Evolutionary conservation across 2,329 filamentous ascomycete species (phyloP).

Genomic region (Pseudogymnoascus verrucosus): DNA sequence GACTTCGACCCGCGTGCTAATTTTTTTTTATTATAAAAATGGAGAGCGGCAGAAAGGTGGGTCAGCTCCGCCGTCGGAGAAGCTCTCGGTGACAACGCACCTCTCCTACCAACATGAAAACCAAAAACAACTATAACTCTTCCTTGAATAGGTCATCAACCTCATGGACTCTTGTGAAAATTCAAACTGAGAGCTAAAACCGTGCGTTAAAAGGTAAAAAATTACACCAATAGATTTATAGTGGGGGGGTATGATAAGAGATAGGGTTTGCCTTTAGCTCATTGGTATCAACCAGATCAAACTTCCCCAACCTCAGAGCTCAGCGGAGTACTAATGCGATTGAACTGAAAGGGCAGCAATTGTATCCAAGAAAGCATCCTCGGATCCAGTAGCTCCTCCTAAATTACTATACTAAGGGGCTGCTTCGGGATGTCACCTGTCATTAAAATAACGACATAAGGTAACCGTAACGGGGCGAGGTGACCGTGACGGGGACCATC

Average conservation of each 20-base stretch:
- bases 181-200: neutral
- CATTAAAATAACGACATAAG: neutral
- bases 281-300: neutral
- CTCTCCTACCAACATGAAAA: no score
- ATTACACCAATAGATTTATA: neutral
- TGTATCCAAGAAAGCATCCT: neutral
- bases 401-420: neutral
- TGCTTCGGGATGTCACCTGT: neutral
- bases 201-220: neutral
- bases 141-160: neutral
- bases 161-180: neutral
- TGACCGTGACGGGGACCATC: neutral
- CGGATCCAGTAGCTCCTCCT: neutral
- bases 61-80: no score
- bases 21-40: no score
- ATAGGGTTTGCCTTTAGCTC: neutral
- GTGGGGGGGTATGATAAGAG: neutral
- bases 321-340: neutral
- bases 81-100: no score
- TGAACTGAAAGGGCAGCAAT: neutral
- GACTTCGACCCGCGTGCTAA: no score
- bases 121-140: no score
- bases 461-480: neutral
- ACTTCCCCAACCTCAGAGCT: neutral
- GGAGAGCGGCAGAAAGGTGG: no score